Base-by-base conservation (phyloP, 192 early-diverging fungal species). In the Powellomyces hirtus region DNA sequence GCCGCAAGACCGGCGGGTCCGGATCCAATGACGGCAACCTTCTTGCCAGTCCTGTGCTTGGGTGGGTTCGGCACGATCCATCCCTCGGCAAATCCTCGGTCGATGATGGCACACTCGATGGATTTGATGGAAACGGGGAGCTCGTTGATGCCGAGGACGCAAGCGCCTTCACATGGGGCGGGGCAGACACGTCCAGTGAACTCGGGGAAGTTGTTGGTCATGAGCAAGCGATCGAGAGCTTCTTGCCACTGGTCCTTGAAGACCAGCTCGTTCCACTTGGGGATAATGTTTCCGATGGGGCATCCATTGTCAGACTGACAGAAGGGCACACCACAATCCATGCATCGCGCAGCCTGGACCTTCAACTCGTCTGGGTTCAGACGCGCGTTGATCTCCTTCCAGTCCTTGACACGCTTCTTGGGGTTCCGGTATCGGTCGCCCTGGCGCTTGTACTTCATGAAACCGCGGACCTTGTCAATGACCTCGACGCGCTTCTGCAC, bases 161-260 rank as follows among this genome's bases (percentile, higher is more conserved):
- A 98, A 10, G 95, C 93, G 45, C 94, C 94, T 77, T 99, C 95
- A 76, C 92, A 99, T 27, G 95, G 95, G 64, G 97, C 97, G 13
- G 97, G 97, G 72, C 97, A 97, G 33, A 98, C 97, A 66, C 97
- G 91, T 46, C 97, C 97, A 46, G 97, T 98, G 78, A 98, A 98
- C 81, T 98, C 97, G 50, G 97, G 97, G 85, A 98, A 98, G 83
- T 98, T 98, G 86, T 96, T 97, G 66, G 97, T 98, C 81, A 95
- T 88, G 65, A 95, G 79, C 59, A 98, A 82, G 35, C 97, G 90
- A 63, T 93, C 88, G 35, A 96, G 85, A 16, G 97, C 97, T 10
- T 94, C 94, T 75, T 90, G 84, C 97, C 97, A 98, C 74, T 96
- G 92, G 80, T 95, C 83, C 76, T 89, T 90, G 85, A 91, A 98